Evolutionary conservation across 441 rosid species (phyloP), one percentile per base, ranked within the genome.

Genomic region (Hura crepitans): DNA sequence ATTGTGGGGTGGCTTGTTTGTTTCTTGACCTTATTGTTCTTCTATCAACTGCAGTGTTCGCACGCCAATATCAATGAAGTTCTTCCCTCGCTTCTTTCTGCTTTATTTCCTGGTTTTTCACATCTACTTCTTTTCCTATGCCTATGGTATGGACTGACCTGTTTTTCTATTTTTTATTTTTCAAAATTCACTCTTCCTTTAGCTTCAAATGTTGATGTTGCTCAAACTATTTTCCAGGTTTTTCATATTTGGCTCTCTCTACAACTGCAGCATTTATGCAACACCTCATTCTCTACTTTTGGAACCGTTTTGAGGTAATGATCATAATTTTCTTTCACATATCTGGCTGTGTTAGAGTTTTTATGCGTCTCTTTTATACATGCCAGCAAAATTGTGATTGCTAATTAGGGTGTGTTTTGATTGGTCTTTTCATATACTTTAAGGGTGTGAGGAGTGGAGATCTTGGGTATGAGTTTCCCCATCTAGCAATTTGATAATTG

Each of bases 261-360:
- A 89, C 98, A 31, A 77, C 91, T 10, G 96, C 92, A 27, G 96
- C 93, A 15, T 92, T 95, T 77, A 92, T 92, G 97, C 96, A 86
- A 75, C 97, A 95, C 74, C 89, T 95, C 70, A 89, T 92, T 74
- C 79, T 95, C 22, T 95, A 92, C 82, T 95, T 95, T 79, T 95
- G 99, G 99, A 92, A 92, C 79, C 91, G 94, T 35, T 95, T 95
- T 46, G 98, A 95, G 99, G 99, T 95, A 81, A 72, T 10, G n/a
- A 58, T 57, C 37, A 4, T 17, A 46, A 46, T 56, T 49, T 10
- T 56, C 46, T 65, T 54, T 4, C 30, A 11, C 20, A 54, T 39
- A 37, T 45, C 39, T 63, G 69, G 43, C 50, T 28, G 17, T 53
- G 6, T 22, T 8, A 66, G 25, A 37, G 15, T 8, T 56, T 66